phyloP scores from a whole-genome alignment of 2,329 filamentous ascomycete genomes.

The Aspergillus alliaceus region DNA sequence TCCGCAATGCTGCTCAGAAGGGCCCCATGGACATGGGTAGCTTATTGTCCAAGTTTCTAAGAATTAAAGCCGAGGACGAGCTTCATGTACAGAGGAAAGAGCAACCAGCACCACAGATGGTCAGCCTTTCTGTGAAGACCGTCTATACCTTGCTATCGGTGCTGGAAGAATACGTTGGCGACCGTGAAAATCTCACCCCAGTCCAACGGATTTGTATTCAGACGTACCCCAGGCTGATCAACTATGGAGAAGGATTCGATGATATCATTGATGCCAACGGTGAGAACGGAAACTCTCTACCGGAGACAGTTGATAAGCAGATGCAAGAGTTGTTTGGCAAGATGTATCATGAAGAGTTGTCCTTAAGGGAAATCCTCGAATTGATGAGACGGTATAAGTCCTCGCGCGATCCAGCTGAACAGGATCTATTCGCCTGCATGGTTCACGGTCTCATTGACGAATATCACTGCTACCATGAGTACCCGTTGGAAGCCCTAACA shows the following conservation, averaged over 20 bases:
- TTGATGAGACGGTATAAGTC: slow-evolving; percentile 84
- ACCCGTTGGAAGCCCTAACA: slow-evolving; percentile 91
- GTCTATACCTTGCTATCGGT: slow-evolving; percentile 78
- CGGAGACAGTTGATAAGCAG: slow-evolving; percentile 74
- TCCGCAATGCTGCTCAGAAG: slow-evolving; percentile 66
- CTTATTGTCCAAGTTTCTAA: slow-evolving; percentile 75
- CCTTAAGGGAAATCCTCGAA: slow-evolving; percentile 81
- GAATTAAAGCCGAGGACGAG: slow-evolving; percentile 82
- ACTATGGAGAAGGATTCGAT: slow-evolving; percentile 90
- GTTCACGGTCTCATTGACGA: slow-evolving; percentile 97
- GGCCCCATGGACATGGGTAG: slow-evolving; percentile 67
- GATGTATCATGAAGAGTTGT: slow-evolving; percentile 92
- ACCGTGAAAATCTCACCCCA: slow-evolving; percentile 70
- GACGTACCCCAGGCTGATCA: slow-evolving; percentile 90
- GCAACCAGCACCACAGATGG: slow-evolving; percentile 65
- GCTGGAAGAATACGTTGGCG: slow-evolving; percentile 64
- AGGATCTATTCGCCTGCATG: slow-evolving; percentile 98
- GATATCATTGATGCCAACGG: slow-evolving; percentile 87
- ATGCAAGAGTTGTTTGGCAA: slow-evolving; percentile 99
- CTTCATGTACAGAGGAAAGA: slow-evolving; percentile 68
- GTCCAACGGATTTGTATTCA: slow-evolving; percentile 88
- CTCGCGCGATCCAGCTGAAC: slow-evolving; percentile 78
- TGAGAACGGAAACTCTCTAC: slow-evolving; percentile 75
- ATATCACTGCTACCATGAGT: slow-evolving; percentile 92
- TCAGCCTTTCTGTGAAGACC: slow-evolving; percentile 80